phyloP scores from a whole-genome alignment of 768 basidiomycete genomes.

The Lanmaoa pseudosensibilis region DNA sequence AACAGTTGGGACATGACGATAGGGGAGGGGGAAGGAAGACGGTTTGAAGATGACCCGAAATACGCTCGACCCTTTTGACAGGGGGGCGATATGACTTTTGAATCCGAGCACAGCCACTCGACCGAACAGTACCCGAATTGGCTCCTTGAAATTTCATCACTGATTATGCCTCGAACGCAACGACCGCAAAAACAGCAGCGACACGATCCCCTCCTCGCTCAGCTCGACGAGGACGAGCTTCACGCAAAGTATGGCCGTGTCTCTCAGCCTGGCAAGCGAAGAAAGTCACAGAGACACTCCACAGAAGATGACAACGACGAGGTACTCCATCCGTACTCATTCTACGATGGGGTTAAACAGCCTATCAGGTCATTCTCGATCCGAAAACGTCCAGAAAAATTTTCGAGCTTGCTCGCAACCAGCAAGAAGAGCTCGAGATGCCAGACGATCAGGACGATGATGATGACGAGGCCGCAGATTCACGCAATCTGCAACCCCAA shows the following conservation, averaged over 20 bases:
- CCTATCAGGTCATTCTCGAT: slow-evolving; percentile 63
- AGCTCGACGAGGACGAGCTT: slow-evolving; percentile 78
- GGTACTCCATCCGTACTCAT: slow-evolving; percentile 37
- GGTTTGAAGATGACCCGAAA: background rate
- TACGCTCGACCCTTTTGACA: background rate
- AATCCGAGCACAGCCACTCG: slow-evolving; percentile 10
- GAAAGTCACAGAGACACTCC: slow-evolving; percentile 51
- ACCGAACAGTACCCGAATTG: background rate
- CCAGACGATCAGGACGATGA: slow-evolving; percentile 55
- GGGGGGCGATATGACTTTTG: background rate
- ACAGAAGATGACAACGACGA: slow-evolving; percentile 59
- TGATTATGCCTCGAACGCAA: slow-evolving; percentile 63
- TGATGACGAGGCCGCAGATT: slow-evolving; percentile 31
- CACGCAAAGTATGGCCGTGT: slow-evolving; percentile 77
- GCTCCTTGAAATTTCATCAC: slow-evolving; percentile 7
- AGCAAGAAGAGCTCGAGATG: slow-evolving; percentile 85
- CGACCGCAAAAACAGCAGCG: slow-evolving; percentile 57
- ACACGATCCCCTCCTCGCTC: slow-evolving; percentile 86
- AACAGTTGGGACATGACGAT: slow-evolving; percentile 24
- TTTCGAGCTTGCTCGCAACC: slow-evolving; percentile 87
- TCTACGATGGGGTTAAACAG: slow-evolving; percentile 2
- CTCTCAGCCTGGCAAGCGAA: slow-evolving; percentile 73
- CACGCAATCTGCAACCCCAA: slow-evolving; percentile 26
- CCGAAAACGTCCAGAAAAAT: slow-evolving; percentile 83
- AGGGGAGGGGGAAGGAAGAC: background rate